Conservation (phyloP, 2,329 filamentous ascomycete genomes). For the Diaporthe citriasiana region DNA sequence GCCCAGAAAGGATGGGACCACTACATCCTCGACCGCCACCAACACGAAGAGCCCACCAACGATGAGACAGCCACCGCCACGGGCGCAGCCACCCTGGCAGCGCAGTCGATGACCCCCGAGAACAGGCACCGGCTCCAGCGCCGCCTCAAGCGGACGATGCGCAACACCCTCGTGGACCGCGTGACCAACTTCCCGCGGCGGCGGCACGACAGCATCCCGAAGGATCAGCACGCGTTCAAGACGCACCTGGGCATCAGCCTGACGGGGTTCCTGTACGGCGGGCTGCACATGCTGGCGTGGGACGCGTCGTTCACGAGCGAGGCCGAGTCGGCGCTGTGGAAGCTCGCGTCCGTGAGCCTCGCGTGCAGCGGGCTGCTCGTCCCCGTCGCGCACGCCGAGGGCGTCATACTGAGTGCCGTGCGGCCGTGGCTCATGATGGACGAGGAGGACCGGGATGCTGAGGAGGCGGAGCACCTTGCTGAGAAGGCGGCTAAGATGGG, state of each 20-base stretch:
- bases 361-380: constrained; percentile 35
- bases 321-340: constrained; percentile 17
- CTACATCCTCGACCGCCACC: constrained; percentile 29
- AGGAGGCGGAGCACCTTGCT: constrained; percentile 33
- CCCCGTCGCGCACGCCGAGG: constrained; percentile 34
- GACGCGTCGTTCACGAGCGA: constrained; percentile 24
- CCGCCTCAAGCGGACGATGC: constrained; percentile 6
- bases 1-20: constrained; percentile 36
- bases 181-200: constrained; percentile 37
- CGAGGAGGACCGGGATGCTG: constrained; percentile 37
- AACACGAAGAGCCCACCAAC: not conserved
- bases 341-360: constrained; percentile 5
- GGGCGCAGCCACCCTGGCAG: not conserved
- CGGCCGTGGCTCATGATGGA: constrained; percentile 37
- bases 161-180: constrained; percentile 35
- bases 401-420: constrained; percentile 8
- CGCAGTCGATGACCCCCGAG: not conserved
- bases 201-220: constrained; percentile 21
- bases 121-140: constrained; percentile 8
- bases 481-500: constrained; percentile 25
- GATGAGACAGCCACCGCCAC: not conserved
- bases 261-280: constrained; percentile 34
- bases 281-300: constrained; percentile 38
- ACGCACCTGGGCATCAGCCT: constrained; percentile 36
- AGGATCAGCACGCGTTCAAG: constrained; percentile 22